A percentile compares a stretch with the other conserved stretches of the same genome.
phyloP scores from a whole-genome alignment of 306 rosid species.

The Oxytropis ochrocephala region DNA sequence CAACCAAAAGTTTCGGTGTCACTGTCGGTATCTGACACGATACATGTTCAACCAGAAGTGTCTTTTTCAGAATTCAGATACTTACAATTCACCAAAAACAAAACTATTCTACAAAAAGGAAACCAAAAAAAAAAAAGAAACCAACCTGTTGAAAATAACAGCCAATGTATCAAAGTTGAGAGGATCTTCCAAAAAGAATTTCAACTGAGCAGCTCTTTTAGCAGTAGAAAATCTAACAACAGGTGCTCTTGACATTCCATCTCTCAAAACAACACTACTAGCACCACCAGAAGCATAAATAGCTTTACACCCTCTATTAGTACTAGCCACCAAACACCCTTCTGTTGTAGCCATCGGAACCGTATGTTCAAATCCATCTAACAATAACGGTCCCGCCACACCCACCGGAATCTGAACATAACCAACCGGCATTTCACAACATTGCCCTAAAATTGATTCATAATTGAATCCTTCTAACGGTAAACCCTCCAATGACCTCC shows the following conservation, averaged over 20 bases:
- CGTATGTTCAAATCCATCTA: conserved; percentile 64
- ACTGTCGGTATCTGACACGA: too few relatives aligned
- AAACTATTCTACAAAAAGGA: background rate
- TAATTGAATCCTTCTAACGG: conserved; percentile 82
- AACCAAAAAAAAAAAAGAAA: background rate
- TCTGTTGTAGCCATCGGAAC: conserved; percentile 97
- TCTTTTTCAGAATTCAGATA: too few relatives aligned
- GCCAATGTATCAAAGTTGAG: conserved; percentile 60
- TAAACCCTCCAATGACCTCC: conserved; percentile 62
- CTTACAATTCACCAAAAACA: background rate
- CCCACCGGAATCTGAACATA: conserved; percentile 89
- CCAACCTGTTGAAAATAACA: conserved; percentile 54
- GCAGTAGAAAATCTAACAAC: conserved; percentile 74
- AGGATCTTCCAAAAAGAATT: conserved; percentile 70
- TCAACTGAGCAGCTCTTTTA: conserved; percentile 73
- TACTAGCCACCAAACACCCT: conserved; percentile 87
- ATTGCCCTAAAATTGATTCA: conserved; percentile 78
- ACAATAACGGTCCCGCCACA: conserved; percentile 74
- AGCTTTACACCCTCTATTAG: conserved; percentile 92
- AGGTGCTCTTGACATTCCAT: conserved; percentile 91
- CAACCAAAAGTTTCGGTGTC: too few relatives aligned
- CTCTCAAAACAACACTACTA: conserved; percentile 53
- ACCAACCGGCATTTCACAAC: conserved; percentile 97
- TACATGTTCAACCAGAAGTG: too few relatives aligned
- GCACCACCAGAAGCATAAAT: conserved; percentile 80